phyloP scores from a whole-genome alignment of 2,329 filamentous ascomycete genomes.

The Orbilia brochopaga region DNA sequence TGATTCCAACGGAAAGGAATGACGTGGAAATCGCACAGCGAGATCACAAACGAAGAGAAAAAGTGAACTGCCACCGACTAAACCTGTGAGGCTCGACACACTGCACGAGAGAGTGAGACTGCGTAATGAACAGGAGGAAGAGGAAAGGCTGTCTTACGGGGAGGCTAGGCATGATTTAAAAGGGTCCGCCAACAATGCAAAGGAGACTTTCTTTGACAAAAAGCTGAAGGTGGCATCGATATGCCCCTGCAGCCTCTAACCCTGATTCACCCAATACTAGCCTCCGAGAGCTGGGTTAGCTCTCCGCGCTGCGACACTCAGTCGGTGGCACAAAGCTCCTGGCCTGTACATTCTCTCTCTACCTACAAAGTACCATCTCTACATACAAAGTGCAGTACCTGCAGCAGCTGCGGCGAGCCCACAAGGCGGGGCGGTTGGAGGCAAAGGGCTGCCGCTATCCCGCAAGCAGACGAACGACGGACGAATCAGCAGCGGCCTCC shows the following conservation, averaged over 20 bases:
- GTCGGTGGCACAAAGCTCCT: constrained; percentile 3
- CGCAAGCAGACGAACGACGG: constrained; percentile 13
- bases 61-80: constrained; percentile 25
- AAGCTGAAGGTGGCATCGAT: constrained; percentile 33
- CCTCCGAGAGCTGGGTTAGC: constrained; percentile 29
- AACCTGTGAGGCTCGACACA: constrained; percentile 28
- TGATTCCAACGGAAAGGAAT: constrained; percentile 35
- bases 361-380: too few relatives aligned
- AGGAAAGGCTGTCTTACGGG: not conserved
- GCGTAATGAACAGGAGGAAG: constrained; percentile 15
- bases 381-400: too few relatives aligned
- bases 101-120: constrained; percentile 33
- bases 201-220: constrained; percentile 23
- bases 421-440: not conserved
- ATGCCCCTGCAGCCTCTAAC: constrained; percentile 25
- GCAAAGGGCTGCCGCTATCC: constrained; percentile 3
- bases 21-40: constrained; percentile 46
- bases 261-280: constrained; percentile 47
- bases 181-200: constrained; percentile 21
- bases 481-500: constrained; percentile 23
- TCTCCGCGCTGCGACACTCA: constrained; percentile 7
- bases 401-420: not conserved
- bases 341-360: too few relatives aligned
- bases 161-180: constrained; percentile 5
- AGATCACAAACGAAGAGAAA: constrained; percentile 1